phyloP scores from a whole-genome alignment of 73 alveolate species.

The Blepharisma stoltei region DNA sequence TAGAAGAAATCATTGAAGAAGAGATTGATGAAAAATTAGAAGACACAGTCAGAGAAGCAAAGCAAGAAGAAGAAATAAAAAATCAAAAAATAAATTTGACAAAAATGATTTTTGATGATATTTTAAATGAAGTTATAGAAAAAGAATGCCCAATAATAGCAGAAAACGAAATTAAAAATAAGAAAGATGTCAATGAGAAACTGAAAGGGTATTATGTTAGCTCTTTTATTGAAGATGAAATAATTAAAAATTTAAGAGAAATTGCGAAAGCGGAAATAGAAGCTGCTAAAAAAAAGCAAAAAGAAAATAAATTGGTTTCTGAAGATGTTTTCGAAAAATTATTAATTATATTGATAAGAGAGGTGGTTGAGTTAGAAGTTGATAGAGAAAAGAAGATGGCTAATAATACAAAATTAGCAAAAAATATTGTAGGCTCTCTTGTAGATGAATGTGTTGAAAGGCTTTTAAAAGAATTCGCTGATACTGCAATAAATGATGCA shows the following conservation, averaged over 20 bases:
- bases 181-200: not conserved
- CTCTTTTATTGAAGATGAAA: no score
- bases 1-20: conserved; percentile 5
- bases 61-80: not conserved
- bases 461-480: not conserved
- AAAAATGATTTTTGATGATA: not conserved
- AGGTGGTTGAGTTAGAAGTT: no score
- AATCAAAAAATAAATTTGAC: not conserved
- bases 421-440: no score
- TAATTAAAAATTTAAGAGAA: no score
- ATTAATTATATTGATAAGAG: no score
- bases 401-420: no score
- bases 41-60: not conserved
- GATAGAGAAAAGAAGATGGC: no score
- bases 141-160: not conserved
- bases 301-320: no score
- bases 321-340: no score
- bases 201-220: not conserved
- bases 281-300: no score
- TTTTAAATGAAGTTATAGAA: not conserved
- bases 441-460: not conserved
- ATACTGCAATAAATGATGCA: not conserved
- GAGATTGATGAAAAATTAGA: not conserved
- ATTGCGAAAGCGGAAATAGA: no score
- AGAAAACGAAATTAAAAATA: not conserved